Evolutionary conservation across 2,329 filamentous ascomycete genomes (phyloP).

Genomic region (Xylariaceae sp.): DNA sequence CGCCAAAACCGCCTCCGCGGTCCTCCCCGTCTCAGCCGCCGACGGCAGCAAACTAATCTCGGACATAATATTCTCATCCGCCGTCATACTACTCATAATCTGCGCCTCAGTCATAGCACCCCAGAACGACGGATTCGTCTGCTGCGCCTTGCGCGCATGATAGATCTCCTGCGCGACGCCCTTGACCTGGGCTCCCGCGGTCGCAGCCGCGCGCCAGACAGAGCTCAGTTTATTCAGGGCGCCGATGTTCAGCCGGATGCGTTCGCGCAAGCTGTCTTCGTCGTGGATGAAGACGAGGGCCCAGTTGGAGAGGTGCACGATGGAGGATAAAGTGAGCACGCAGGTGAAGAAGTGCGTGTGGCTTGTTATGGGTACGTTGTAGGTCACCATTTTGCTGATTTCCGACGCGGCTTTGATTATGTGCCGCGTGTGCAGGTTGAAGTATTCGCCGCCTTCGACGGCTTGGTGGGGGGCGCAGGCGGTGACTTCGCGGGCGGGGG

Average conservation of each 20-base stretch:
- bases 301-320: conserved; percentile 79
- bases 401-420: conserved; percentile 74
- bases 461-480: conserved; percentile 60
- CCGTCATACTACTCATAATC: conserved; percentile 49
- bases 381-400: conserved; percentile 67
- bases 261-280: conserved; percentile 65
- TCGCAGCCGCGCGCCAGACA: conserved; percentile 68
- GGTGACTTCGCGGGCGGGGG: conserved; percentile 52
- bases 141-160: conserved; percentile 51
- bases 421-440: conserved; percentile 70
- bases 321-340: conserved; percentile 69
- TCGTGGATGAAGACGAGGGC: conserved; percentile 55
- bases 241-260: conserved; percentile 72
- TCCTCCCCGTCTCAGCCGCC: conserved; percentile 1
- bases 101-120: conserved; percentile 50
- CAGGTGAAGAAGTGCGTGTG: conserved; percentile 85
- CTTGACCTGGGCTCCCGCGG: conserved; percentile 69
- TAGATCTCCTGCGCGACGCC: conserved; percentile 75
- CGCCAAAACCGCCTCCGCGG: conserved; percentile 7
- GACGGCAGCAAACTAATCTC: conserved; percentile 46
- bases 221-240: conserved; percentile 63
- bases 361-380: conserved; percentile 64
- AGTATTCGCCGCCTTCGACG: conserved; percentile 45
- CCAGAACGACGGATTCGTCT: conserved; percentile 50
- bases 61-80: conserved; percentile 54